Evolutionary conservation across 805 yeast genomes (phyloP), one percentile per base, ranked within the genome.

Genomic region (Crinitomyces ghanaensis): DNA sequence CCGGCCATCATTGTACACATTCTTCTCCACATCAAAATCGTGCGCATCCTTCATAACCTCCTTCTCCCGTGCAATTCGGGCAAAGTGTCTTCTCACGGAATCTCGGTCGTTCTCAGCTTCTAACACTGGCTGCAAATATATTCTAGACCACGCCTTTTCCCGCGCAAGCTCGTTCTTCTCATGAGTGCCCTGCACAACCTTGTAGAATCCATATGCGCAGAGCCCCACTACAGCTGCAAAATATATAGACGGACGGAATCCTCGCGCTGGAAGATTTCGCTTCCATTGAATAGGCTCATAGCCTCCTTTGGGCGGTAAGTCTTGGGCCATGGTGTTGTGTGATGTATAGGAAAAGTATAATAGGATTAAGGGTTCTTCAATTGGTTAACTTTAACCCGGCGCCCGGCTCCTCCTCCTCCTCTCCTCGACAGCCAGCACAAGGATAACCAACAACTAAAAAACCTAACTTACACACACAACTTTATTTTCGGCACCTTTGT

Each of bases 221-320:
- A 77, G 50, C 6, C 72, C 80, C 26, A 72, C 62, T 39, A 81
- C 54, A 23, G 77, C 71, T 51, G 71, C 72, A 39, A 82, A 66
- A 62, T 77, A 82, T 28, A 80, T 64, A 27, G 72, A 61, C 11
- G 93, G 91, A 37, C 88, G 65, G 62, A 82, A 82, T 2, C 94
- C 94, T 45, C 94, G 66, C 2, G 88, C 62, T 16, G 94, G 94
- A 31, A 83, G 60, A 56, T 82, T 77, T 54, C 93, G 72, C 61
- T 77, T 78, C 93, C 93, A 83, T 62, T 82, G 94, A 40, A 83
- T 71, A 28, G 80, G 78, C 43, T 78, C 85, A 50, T 83, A 82
- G 41, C 94, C 93, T 37, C 81, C 83, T 48, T 71, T 64, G 37
- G 94, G 94, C 50, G 94, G 94, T 51, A 83, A 62, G 51, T 83